Evolutionary conservation across 2,329 filamentous ascomycete genomes (phyloP), one percentile per base, ranked within the genome.

Genomic region (Chaetomiaceae sp.): DNA sequence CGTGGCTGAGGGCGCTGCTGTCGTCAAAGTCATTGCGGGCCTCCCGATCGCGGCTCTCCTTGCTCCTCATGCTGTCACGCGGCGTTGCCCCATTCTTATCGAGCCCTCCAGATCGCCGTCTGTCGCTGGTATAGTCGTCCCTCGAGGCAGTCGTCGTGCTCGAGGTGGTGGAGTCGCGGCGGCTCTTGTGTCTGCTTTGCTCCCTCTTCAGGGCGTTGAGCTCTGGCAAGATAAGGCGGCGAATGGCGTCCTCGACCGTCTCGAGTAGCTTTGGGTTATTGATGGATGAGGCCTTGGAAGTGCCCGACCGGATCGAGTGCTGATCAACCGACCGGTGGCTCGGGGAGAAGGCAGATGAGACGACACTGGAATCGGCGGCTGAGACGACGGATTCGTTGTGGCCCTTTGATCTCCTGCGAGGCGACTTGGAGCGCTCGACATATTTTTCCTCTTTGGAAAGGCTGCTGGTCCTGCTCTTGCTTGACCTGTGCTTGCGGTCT

Each of bases 191-290:
- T 54, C 84, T 84, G 64, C 87, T 90, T 63, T 91, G 86, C 60
- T 95, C 89, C 58, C 90, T 82, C 65, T 95, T 96, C 45, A 98
- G 72, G 9, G 89, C 88, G 57, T 88, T 91, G 36, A 98, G 74
- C 65, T 98, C 91, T 0, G 93, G 93, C 3, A 98, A 69, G 43
- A 96, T 95, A 40, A 95, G 74, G 39, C 89, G 79, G 52, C 88
- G 83, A 60, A 96, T 95, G 12, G 89, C 89, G 67, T 95, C 89
- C 67, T 96, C 90, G 3, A 96, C 90, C 0, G 89, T 93, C 59
- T 93, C 87, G 2, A 96, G 75, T 2, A 96, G 70, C 61, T 88
- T 93, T 0, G 90, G 90, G 59, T 96, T 95, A 67, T 94, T 95
- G 63, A 94, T 87, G 0, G 87, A 91, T 3, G 88, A 87, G 19